These are phyloP conservation scores for Wickerhamiella qilinensis DNA, from an alignment of 805 yeast species.

Conservation along the genomic window DNA sequence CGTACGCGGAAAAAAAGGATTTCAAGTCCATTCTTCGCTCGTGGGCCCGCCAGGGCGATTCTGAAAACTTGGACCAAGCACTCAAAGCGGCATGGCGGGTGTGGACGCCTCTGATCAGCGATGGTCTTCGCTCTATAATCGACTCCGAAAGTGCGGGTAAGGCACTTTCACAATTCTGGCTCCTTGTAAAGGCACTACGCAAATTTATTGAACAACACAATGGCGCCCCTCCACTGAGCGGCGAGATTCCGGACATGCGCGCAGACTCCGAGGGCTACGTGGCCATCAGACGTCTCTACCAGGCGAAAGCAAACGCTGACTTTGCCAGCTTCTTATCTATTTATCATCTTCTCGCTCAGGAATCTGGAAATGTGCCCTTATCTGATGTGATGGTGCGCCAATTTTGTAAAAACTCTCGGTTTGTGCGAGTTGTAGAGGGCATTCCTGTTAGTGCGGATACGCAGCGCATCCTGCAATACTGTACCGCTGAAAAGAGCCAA, in stretches of 20 bases:
- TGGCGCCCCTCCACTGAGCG: slow-evolving; percentile 49
- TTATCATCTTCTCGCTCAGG: background rate
- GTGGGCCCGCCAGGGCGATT: slow-evolving; percentile 25
- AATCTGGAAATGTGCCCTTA: slow-evolving; percentile 22
- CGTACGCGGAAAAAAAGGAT: slow-evolving; percentile 26
- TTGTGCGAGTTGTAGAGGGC: slow-evolving; percentile 30
- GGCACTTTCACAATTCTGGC: slow-evolving; percentile 36
- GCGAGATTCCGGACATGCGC: slow-evolving; percentile 78
- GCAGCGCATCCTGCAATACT: background rate
- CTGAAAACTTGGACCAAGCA: slow-evolving; percentile 40
- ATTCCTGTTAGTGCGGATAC: slow-evolving; percentile 2
- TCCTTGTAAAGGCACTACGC: slow-evolving; percentile 36
- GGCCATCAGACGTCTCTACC: slow-evolving; percentile 40
- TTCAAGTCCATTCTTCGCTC: slow-evolving; percentile 24
- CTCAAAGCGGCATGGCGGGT: slow-evolving; percentile 29
- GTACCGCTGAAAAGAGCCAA: background rate
- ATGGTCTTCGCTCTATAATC: slow-evolving; percentile 7
- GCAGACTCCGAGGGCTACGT: slow-evolving; percentile 52
- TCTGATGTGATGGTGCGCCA: slow-evolving; percentile 24
- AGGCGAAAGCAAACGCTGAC: slow-evolving; percentile 38
- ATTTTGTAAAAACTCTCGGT: slow-evolving; percentile 45
- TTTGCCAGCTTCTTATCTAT: slow-evolving; percentile 21
- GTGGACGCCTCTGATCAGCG: slow-evolving; percentile 17
- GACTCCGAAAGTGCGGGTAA: background rate
- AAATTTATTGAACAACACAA: slow-evolving; percentile 25